Conservation (phyloP, 345 rosid genomes). For the Brassica incana region DNA sequence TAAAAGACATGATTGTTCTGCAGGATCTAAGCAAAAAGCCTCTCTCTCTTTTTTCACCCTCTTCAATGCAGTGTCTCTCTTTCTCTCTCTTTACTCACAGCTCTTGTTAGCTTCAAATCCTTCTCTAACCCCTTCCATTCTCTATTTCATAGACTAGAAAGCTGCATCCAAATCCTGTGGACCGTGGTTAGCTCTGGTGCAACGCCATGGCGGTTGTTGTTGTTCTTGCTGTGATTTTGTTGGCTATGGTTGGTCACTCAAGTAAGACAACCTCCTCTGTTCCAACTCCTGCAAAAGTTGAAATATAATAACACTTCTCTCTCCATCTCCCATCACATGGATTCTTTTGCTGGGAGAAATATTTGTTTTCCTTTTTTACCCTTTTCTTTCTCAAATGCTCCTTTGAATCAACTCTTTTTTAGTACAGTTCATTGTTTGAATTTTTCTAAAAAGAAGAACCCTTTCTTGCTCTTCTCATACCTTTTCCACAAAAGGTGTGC, state of each 20-base stretch:
- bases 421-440: constrained; percentile 1
- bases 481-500: constrained; percentile 11
- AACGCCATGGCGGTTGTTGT: constrained; percentile 23
- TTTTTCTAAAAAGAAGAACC: not conserved
- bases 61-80: constrained; percentile 34
- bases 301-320: not conserved
- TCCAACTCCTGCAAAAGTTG: constrained; percentile 2
- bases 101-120: constrained; percentile 27
- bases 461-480: constrained; percentile 20
- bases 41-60: constrained; percentile 23
- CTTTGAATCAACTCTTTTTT: constrained; percentile 19
- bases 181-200: constrained; percentile 16
- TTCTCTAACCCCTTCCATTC: constrained; percentile 6
- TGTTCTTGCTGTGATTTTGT: constrained; percentile 45
- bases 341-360: constrained; percentile 7
- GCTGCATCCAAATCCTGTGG: constrained; percentile 8
- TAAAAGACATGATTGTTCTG: constrained; percentile 30
- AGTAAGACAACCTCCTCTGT: constrained; percentile 42
- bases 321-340: not conserved
- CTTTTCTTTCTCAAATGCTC: constrained; percentile 5
- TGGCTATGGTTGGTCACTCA: constrained; percentile 59
- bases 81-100: constrained; percentile 25
- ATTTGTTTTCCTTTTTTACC: not conserved
- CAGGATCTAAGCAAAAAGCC: constrained; percentile 31
- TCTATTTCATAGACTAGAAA: not conserved